Evolutionary conservation across 169 alveolate species (phyloP).

Genomic region (Plasmodium chabaudi): DNA sequence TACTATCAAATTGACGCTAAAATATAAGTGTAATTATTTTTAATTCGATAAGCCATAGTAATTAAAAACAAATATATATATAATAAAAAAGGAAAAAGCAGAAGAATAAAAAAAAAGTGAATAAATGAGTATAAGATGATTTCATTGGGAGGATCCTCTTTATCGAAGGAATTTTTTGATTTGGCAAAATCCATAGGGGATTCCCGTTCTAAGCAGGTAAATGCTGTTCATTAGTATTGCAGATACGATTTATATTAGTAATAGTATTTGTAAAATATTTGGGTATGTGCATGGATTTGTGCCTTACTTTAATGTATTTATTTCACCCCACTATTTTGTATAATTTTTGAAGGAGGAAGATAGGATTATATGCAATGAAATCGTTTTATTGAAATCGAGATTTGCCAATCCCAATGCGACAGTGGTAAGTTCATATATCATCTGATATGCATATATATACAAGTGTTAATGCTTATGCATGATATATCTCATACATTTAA

Average conservation of each 20-base stretch:
- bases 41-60: too few species aligned
- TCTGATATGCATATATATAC: background rate
- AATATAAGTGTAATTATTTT: too few species aligned
- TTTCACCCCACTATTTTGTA: background rate
- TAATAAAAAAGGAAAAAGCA: slow-evolving; percentile 1
- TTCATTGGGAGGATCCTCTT: slow-evolving; percentile 78
- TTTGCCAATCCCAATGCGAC: slow-evolving; percentile 85
- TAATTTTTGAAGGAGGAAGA: slow-evolving; percentile 86
- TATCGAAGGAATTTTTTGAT: slow-evolving; percentile 90
- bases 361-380: slow-evolving; percentile 89
- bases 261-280: background rate
- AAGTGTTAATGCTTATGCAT: background rate
- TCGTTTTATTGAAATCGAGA: slow-evolving; percentile 84
- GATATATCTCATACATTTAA: background rate
- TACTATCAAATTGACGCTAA: too few species aligned
- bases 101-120: slow-evolving; percentile 8
- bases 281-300: background rate
- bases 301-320: background rate
- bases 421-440: slow-evolving; percentile 85
- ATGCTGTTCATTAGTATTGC: background rate
- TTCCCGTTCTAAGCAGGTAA: slow-evolving; percentile 94
- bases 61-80: too few species aligned
- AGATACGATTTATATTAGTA: background rate
- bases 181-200: slow-evolving; percentile 94
- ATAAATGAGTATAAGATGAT: slow-evolving; percentile 80